phyloP scores from a whole-genome alignment of 768 basidiomycete species.

The Symmetrospora coprosmae region DNA sequence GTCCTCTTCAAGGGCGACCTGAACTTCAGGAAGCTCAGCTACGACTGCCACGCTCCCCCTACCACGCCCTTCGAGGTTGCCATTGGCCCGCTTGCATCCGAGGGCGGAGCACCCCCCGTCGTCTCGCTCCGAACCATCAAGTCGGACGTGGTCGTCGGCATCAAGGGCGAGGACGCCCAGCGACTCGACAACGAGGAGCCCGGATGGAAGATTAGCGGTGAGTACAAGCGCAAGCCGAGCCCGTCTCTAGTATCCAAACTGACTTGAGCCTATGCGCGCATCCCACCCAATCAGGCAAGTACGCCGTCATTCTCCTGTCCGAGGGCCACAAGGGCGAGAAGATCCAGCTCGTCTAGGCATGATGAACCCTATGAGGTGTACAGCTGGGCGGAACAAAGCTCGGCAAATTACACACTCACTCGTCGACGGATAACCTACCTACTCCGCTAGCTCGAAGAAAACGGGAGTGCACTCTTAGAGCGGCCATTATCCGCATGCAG shows the following conservation, averaged over 20 bases:
- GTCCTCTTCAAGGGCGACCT: constrained; percentile 77
- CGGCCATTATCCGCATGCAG: no score
- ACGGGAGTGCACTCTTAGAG: no score
- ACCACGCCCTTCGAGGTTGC: constrained; percentile 75
- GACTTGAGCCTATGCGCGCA: no score
- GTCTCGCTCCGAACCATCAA: constrained; percentile 83
- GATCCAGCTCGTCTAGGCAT: constrained; percentile 9
- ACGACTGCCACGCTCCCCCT: constrained; percentile 39
- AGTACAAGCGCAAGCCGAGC: constrained; percentile 2
- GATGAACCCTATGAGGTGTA: no score
- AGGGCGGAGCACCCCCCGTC: constrained; percentile 66
- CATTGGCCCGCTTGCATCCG: constrained; percentile 80
- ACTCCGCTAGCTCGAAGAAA: no score
- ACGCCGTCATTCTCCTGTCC: constrained; percentile 68
- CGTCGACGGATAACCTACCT: no score
- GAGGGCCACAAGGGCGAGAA: constrained; percentile 72
- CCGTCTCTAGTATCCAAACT: constrained; percentile 37
- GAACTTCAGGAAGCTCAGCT: constrained; percentile 64
- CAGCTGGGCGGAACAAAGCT: no score
- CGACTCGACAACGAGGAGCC: constrained; percentile 49
- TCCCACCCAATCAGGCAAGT: no score
- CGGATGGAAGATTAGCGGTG: constrained; percentile 89
- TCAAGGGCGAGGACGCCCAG: constrained; percentile 51
- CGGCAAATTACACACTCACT: no score
- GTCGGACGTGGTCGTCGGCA: constrained; percentile 80